These are phyloP conservation scores for Hypoxylon perforatum DNA, from an alignment of 495 filamentous ascomycete species.

Conservation along the genomic window DNA sequence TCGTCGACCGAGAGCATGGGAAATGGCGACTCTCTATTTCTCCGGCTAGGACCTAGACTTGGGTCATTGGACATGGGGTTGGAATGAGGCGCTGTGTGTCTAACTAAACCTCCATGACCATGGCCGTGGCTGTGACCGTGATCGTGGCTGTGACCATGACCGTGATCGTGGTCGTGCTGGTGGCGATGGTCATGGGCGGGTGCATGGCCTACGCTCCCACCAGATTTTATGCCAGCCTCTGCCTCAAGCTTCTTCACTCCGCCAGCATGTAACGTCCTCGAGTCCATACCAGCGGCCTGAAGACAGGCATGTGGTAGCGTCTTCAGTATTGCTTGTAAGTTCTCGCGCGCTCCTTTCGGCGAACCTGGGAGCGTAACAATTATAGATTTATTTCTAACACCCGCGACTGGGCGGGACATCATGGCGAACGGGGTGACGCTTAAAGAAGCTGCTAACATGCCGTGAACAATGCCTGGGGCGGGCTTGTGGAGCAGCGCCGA, in stretches of 20 bases:
- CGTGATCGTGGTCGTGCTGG: slow-evolving; percentile 53
- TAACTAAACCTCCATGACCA: slow-evolving; percentile 72
- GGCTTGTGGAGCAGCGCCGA: slow-evolving; percentile 83
- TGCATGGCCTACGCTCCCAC: slow-evolving; percentile 29
- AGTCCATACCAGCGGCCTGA: slow-evolving; percentile 86
- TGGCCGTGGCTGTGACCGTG: slow-evolving; percentile 70
- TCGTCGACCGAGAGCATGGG: slow-evolving; percentile 90
- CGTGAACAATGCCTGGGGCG: slow-evolving; percentile 91
- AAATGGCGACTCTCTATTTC: slow-evolving; percentile 88
- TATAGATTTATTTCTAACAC: slow-evolving; percentile 82
- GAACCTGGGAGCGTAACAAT: slow-evolving; percentile 94
- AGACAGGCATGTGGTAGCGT: slow-evolving; percentile 92
- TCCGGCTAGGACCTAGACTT: slow-evolving; percentile 75
- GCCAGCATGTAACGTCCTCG: slow-evolving; percentile 80
- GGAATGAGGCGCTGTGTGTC: slow-evolving; percentile 74
- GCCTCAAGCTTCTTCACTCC: slow-evolving; percentile 86
- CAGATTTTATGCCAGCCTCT: slow-evolving; percentile 74
- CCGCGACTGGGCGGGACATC: slow-evolving; percentile 95
- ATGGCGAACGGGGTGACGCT: slow-evolving; percentile 94
- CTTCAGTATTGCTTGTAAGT: slow-evolving; percentile 89
- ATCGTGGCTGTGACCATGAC: slow-evolving; percentile 66
- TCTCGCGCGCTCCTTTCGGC: slow-evolving; percentile 96
- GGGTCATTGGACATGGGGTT: slow-evolving; percentile 83
- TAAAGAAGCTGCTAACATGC: slow-evolving; percentile 89
- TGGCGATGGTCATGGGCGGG: slow-evolving; percentile 46